Conservation (phyloP, 768 basidiomycete genomes). For the Auricularia heimuer region DNA sequence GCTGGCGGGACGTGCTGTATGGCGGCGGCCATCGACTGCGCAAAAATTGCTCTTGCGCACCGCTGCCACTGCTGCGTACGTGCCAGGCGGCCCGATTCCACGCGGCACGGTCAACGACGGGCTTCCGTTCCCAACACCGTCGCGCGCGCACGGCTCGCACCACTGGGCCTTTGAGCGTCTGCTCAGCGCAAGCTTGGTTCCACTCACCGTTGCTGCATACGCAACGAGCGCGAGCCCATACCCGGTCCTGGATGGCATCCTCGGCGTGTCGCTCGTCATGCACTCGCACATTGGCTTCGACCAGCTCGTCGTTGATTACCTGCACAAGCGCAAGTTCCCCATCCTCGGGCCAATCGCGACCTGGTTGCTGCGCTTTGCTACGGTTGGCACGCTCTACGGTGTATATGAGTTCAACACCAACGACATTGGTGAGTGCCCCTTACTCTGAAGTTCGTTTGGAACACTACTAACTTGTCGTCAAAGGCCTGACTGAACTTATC, state of each 20-base stretch:
- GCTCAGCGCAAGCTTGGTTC: slow-evolving; percentile 78
- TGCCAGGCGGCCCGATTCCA: slow-evolving; percentile 40
- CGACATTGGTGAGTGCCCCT: slow-evolving; percentile 67
- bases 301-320: slow-evolving; percentile 70
- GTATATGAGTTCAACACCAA: slow-evolving; percentile 98
- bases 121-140: slow-evolving; percentile 76
- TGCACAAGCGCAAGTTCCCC: slow-evolving; percentile 93
- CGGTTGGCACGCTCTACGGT: slow-evolving; percentile 76
- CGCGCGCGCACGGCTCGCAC: slow-evolving; percentile 77
- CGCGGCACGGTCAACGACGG: slow-evolving; percentile 94
- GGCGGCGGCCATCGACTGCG: too few species aligned
- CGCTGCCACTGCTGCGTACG: too few species aligned
- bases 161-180: slow-evolving; percentile 92
- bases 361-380: slow-evolving; percentile 74
- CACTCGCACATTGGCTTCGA: slow-evolving; percentile 98
- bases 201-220: slow-evolving; percentile 79
- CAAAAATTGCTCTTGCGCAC: too few species aligned
- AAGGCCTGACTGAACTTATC: slow-evolving; percentile 82
- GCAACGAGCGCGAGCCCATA: slow-evolving; percentile 65
- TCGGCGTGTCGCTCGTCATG: slow-evolving; percentile 79
- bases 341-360: slow-evolving; percentile 51
- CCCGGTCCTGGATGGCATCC: slow-evolving; percentile 81
- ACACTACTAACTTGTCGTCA: slow-evolving; percentile 10
- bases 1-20: too few species aligned
- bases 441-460: too few species aligned